These are phyloP conservation scores for Penicillium taxi DNA, from an alignment of 495 filamentous ascomycete species.

Conservation along the genomic window DNA sequence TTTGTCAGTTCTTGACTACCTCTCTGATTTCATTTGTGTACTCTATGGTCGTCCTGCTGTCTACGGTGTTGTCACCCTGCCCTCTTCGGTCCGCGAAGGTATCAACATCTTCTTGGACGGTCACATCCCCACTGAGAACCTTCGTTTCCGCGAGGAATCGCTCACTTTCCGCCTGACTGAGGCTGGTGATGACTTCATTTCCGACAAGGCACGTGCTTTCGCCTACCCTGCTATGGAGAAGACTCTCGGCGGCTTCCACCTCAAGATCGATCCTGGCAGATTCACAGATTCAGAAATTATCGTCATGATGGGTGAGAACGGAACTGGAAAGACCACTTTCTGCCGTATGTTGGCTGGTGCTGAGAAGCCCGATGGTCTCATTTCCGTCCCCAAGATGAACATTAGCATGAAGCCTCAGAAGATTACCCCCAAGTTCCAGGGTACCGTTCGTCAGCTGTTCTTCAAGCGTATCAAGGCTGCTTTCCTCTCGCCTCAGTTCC, in stretches of 20 bases:
- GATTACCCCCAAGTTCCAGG: conserved; percentile 94
- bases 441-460: conserved; percentile 89
- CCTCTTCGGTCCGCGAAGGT: conserved; percentile 92
- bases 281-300: conserved; percentile 98
- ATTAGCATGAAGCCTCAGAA: conserved; percentile 99
- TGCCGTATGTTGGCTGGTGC: conserved; percentile 91
- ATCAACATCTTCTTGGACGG: conserved; percentile 99
- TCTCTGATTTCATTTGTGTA: conserved; percentile 96
- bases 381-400: conserved; percentile 81
- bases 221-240: conserved; percentile 86
- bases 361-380: conserved; percentile 72
- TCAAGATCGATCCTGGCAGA: conserved; percentile 68
- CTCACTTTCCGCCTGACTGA: conserved; percentile 94
- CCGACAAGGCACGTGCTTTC: conserved; percentile 79
- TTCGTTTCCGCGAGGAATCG: conserved; percentile 95
- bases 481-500: conserved; percentile 94
- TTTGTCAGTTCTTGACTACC: conserved; percentile 93
- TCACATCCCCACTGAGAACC: conserved; percentile 94
- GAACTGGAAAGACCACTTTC: conserved; percentile 95
- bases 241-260: conserved; percentile 82
- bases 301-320: conserved; percentile 99
- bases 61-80: conserved; percentile 97
- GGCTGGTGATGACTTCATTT: conserved; percentile 80
- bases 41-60: conserved; percentile 91
- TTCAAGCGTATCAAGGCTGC: conserved; percentile 97